phyloP scores from a whole-genome alignment of 2,329 filamentous ascomycete genomes.

The Aspergillus aculeatinus region DNA sequence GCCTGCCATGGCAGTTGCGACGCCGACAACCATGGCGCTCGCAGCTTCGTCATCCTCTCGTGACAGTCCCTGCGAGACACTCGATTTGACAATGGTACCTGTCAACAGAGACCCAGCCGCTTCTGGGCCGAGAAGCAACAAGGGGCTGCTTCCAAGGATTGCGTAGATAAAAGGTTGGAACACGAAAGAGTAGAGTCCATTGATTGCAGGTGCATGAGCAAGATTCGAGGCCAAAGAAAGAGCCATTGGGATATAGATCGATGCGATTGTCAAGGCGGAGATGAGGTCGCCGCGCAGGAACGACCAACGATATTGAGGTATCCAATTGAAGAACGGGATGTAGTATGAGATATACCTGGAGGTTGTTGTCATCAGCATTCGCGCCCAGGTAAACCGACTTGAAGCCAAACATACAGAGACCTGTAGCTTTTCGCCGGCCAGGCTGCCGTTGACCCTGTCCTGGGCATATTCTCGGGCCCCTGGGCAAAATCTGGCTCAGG shows the following conservation, averaged over 20 bases:
- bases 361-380: conserved; percentile 10
- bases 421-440: conserved; percentile 72
- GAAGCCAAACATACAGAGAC: conserved; percentile 62
- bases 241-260: conserved; percentile 96
- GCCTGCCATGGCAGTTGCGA: conserved; percentile 84
- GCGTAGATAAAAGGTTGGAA: conserved; percentile 92
- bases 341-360: conserved; percentile 87
- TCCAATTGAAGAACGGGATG: conserved; percentile 86
- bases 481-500: conserved; percentile 42
- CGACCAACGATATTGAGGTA: conserved; percentile 76
- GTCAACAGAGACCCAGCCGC: conserved; percentile 89
- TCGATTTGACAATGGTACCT: conserved; percentile 78
- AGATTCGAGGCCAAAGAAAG: conserved; percentile 90
- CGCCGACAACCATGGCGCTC: conserved; percentile 81
- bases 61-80: conserved; percentile 66
- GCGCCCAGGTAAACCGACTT: background rate
- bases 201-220: conserved; percentile 87
- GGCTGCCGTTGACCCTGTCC: conserved; percentile 68
- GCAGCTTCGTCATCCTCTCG: conserved; percentile 65
- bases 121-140: conserved; percentile 93
- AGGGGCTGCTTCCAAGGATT: conserved; percentile 83
- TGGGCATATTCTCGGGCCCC: conserved; percentile 65
- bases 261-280: conserved; percentile 92
- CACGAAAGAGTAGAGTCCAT: conserved; percentile 90
- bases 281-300: conserved; percentile 84